These are phyloP conservation scores for Fusarium multiceps DNA, from an alignment of 2,329 filamentous ascomycete species.

Conservation along the genomic window DNA sequence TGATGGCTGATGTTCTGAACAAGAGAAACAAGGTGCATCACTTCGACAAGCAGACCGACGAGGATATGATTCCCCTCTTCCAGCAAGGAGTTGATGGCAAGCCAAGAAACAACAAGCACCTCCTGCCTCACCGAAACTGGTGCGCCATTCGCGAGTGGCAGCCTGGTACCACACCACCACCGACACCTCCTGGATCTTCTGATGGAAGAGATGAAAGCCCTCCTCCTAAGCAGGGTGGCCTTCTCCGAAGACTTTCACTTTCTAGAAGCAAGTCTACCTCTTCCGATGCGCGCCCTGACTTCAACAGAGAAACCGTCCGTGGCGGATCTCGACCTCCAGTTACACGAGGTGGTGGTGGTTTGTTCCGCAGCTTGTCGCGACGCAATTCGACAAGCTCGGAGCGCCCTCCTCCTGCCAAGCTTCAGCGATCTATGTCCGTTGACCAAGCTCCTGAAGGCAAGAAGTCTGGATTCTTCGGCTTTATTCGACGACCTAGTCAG, in stretches of 20 bases:
- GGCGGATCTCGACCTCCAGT: conserved; percentile 63
- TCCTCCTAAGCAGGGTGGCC: conserved; percentile 49
- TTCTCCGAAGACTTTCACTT: conserved; percentile 60
- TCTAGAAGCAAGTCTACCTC: conserved; percentile 52
- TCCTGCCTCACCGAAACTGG: conserved; percentile 94
- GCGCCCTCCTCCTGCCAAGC: conserved; percentile 50
- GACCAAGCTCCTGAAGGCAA: conserved; percentile 63
- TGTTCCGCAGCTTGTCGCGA: conserved; percentile 60
- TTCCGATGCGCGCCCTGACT: conserved; percentile 53
- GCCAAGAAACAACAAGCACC: conserved; percentile 87
- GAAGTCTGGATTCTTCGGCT: conserved; percentile 56
- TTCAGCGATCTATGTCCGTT: conserved; percentile 71
- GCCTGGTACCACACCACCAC: conserved; percentile 79
- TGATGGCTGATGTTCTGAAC: conserved; percentile 92
- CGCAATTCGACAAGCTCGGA: conserved; percentile 50
- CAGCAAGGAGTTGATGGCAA: conserved; percentile 89
- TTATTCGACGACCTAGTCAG: conserved; percentile 56
- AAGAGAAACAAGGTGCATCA: conserved; percentile 87
- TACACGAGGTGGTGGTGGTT: conserved; percentile 55
- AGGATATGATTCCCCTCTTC: conserved; percentile 96
- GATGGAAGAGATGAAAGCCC: conserved; percentile 57
- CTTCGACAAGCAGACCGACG: conserved; percentile 82
- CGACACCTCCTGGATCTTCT: conserved; percentile 69
- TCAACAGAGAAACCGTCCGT: conserved; percentile 51
- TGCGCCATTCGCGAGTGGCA: conserved; percentile 89